phyloP scores from a whole-genome alignment of 2,329 filamentous ascomycete genomes.

The Penicillium sp. region DNA sequence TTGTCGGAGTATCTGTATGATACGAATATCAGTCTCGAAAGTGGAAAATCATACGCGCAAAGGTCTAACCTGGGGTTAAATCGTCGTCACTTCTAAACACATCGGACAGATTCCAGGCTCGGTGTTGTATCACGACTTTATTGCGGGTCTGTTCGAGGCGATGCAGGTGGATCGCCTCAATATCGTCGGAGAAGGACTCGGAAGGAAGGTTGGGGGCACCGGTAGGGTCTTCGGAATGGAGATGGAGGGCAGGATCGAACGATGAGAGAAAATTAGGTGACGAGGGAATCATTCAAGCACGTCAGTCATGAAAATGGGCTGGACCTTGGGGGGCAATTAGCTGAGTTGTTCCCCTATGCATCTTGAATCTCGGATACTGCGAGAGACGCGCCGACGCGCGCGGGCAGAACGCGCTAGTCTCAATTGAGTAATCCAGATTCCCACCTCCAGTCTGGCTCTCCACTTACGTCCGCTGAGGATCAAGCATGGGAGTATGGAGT shows the following conservation, averaged over 20 bases:
- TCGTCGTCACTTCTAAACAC: constrained; percentile 50
- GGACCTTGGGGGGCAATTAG: constrained; percentile 14
- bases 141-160: constrained; percentile 41
- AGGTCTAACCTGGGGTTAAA: constrained; percentile 38
- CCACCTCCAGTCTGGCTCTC: neutral
- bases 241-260: constrained; percentile 55
- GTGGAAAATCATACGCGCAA: neutral
- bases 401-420: constrained; percentile 33
- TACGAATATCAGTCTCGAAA: neutral
- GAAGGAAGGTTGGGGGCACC: constrained; percentile 31
- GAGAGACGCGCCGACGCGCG: constrained; percentile 35
- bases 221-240: constrained; percentile 50
- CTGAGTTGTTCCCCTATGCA: constrained; percentile 20
- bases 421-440: constrained; percentile 15
- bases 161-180: constrained; percentile 44
- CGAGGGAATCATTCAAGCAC: constrained; percentile 40
- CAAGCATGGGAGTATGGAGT: too few relatives aligned
- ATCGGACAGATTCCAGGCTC: constrained; percentile 48
- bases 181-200: constrained; percentile 45
- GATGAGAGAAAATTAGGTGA: constrained; percentile 49
- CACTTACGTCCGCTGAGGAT: too few relatives aligned
- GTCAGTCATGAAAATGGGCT: constrained; percentile 20
- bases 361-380: constrained; percentile 25
- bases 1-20: constrained; percentile 45
- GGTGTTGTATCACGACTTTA: constrained; percentile 48